Evolutionary conservation across 345 rosid species (phyloP).

Genomic region (Rubroshorea leprosula): DNA sequence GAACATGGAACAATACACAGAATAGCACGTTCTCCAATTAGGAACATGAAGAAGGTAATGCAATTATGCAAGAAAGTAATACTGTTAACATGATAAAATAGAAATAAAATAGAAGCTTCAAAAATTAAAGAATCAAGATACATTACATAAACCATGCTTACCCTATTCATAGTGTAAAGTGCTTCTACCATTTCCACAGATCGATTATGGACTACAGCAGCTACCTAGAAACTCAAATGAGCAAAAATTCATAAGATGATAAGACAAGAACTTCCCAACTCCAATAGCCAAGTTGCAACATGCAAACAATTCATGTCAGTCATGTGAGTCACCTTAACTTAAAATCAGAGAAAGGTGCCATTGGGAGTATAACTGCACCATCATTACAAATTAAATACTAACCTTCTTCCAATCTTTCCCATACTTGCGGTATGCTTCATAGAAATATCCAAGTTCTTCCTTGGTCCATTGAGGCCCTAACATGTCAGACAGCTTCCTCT

Average conservation of each 20-base stretch:
- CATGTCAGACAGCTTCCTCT: constrained; percentile 72
- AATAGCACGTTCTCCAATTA: neutral
- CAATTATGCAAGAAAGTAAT: too few species aligned
- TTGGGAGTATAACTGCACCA: too few species aligned
- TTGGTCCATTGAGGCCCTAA: constrained; percentile 84
- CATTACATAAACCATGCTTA: constrained; percentile 24
- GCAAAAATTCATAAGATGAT: constrained; percentile 6
- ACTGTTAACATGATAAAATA: neutral
- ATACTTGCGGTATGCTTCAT: constrained; percentile 65
- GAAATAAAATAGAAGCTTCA: too few species aligned
- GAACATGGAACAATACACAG: neutral
- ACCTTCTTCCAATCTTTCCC: constrained; percentile 89
- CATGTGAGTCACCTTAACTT: too few species aligned
- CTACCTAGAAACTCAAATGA: constrained; percentile 45
- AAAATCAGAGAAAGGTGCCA: constrained; percentile 1
- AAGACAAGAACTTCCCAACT: too few species aligned
- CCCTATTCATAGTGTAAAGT: constrained; percentile 71
- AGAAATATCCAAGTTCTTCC: constrained; percentile 70
- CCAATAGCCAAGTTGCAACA: too few species aligned
- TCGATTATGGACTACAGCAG: constrained; percentile 48
- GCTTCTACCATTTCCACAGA: constrained; percentile 75
- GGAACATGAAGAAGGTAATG: neutral
- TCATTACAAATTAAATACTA: constrained; percentile 12
- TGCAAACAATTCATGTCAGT: too few species aligned
- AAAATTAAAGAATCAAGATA: neutral